Percentiles rank a stretch among this genome's conserved stretches.
These are phyloP conservation scores for Cubamyces sp. DNA, from an alignment of 768 basidiomycete genomes.

Conservation along the genomic window DNA sequence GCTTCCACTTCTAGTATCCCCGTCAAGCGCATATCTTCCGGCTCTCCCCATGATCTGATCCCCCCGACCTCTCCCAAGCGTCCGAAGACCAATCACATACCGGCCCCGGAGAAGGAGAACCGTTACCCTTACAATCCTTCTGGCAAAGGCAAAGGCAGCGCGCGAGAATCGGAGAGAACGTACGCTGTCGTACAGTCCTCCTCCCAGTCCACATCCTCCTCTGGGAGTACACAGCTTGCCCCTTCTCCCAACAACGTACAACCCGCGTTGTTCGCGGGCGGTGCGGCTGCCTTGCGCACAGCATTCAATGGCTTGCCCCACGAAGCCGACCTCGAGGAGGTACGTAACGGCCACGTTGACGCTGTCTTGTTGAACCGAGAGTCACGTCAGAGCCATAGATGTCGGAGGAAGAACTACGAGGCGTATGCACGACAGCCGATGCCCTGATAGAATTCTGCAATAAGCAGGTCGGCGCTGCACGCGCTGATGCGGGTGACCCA, in stretches of 20 bases:
- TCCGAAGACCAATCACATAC: slow-evolving; percentile 28
- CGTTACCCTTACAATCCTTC: not conserved
- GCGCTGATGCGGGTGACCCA: slow-evolving; percentile 9
- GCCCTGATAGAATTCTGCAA: slow-evolving; percentile 9
- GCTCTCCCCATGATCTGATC: slow-evolving; percentile 15
- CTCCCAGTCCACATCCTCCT: too few species aligned
- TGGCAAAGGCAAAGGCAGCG: slow-evolving; percentile 30
- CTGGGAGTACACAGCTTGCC: not conserved
- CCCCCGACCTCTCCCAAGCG: slow-evolving; percentile 37
- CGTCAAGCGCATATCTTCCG: slow-evolving; percentile 39
- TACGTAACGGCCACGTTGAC: slow-evolving; percentile 1
- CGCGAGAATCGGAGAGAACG: not conserved
- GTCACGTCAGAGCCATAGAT: not conserved
- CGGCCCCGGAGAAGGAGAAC: slow-evolving; percentile 34
- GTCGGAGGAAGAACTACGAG: slow-evolving; percentile 15
- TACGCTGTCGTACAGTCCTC: too few species aligned
- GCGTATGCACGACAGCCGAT: slow-evolving; percentile 2
- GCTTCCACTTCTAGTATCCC: slow-evolving; percentile 23
- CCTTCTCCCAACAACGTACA: not conserved
- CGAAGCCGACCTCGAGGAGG: slow-evolving; percentile 16
- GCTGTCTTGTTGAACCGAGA: not conserved
- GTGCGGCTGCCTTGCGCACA: not conserved
- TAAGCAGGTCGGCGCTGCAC: slow-evolving; percentile 19
- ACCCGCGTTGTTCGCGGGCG: not conserved
- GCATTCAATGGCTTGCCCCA: slow-evolving; percentile 1